These are phyloP conservation scores for Scutellaria minor DNA, from an alignment of 257 asterid genomes.

Conservation along the genomic window DNA sequence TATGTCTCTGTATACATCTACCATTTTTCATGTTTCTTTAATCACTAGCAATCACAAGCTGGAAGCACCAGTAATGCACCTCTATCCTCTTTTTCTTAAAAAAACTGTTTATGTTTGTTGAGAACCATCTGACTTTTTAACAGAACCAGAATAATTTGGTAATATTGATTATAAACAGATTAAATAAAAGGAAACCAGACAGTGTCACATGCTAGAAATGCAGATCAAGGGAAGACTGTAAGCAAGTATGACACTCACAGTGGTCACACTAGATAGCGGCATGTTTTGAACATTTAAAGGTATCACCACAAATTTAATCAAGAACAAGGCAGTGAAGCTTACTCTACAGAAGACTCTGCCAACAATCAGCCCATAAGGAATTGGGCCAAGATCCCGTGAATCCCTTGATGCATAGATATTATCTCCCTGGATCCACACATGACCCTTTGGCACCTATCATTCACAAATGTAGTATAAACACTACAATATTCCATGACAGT, in stretches of 20 bases:
- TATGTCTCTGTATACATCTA: no score
- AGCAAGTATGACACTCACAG: slow-evolving; percentile 13
- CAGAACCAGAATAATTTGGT: neutral
- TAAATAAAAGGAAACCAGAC: neutral
- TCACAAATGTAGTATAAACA: slow-evolving; percentile 26
- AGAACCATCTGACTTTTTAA: neutral
- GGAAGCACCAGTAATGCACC: neutral
- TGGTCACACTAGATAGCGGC: slow-evolving; percentile 15
- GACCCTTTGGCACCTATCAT: slow-evolving; percentile 89
- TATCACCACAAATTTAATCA: slow-evolving; percentile 3
- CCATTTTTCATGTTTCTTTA: no score
- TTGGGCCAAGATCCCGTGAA: slow-evolving; percentile 82
- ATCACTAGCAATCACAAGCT: no score
- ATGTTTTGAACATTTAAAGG: neutral
- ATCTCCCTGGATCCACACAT: slow-evolving; percentile 97
- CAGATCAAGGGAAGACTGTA: neutral
- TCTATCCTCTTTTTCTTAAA: neutral
- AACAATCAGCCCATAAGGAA: slow-evolving; percentile 73
- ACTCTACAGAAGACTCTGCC: slow-evolving; percentile 82
- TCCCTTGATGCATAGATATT: slow-evolving; percentile 74
- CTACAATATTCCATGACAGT: slow-evolving; percentile 5
- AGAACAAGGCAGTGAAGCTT: slow-evolving; percentile 40
- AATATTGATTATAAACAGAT: neutral
- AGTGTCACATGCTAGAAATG: slow-evolving; percentile 3
- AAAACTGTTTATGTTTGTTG: neutral